These are phyloP conservation scores for Globisporangium nodosum DNA, from an alignment of 352 stramenopile genomes.

Conservation along the genomic window DNA sequence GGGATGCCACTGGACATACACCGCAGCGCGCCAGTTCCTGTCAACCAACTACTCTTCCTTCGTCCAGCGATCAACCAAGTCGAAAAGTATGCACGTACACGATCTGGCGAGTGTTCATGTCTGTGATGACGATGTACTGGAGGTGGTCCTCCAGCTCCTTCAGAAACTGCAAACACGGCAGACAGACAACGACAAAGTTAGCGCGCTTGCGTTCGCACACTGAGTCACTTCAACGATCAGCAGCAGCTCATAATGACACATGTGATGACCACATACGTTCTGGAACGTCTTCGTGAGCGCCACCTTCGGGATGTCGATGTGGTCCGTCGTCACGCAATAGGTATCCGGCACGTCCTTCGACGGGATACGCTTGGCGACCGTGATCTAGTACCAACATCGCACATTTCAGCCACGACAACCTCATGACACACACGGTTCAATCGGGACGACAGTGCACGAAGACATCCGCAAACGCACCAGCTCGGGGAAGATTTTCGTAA, in stretches of 20 bases:
- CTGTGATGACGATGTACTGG: conserved; percentile 73
- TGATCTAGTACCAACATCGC: conserved; percentile 29
- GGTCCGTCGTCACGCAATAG: conserved; percentile 63
- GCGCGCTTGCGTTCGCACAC: background rate
- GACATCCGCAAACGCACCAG: conserved; percentile 27
- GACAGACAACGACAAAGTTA: background rate
- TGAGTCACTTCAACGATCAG: background rate
- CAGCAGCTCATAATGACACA: background rate
- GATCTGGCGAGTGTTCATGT: conserved; percentile 63
- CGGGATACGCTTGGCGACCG: conserved; percentile 52
- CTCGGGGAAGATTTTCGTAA: conserved; percentile 69
- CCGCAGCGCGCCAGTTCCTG: background rate
- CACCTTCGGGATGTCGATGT: conserved; percentile 53
- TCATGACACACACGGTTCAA: background rate
- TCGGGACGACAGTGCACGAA: background rate
- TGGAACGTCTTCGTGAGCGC: conserved; percentile 48
- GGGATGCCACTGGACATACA: conserved; percentile 53
- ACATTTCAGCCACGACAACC: background rate
- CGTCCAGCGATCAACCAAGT: background rate
- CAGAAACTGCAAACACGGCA: conserved; percentile 30
- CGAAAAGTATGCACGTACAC: conserved; percentile 25
- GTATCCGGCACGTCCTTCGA: conserved; percentile 51
- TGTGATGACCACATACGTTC: conserved; percentile 15
- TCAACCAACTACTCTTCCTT: no score
- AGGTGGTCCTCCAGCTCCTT: conserved; percentile 62